phyloP scores from a whole-genome alignment of 1,139 yeast genomes.

The Saccharomycopsis crataegensis region DNA sequence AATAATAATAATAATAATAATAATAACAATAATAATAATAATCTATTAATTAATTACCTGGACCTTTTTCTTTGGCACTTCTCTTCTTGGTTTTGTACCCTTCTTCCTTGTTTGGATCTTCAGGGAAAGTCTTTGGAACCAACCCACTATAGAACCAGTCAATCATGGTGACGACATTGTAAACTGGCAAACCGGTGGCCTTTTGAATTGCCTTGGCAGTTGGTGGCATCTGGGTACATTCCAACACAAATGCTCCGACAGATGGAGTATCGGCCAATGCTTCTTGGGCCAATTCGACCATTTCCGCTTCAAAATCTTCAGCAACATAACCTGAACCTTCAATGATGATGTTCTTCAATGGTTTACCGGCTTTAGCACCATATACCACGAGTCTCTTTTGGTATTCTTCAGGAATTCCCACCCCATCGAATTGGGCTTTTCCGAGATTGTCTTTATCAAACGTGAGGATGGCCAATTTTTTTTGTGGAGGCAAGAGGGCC shows the following conservation, averaged over 20 bases:
- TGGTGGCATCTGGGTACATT: conserved; percentile 30
- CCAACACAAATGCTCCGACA: conserved; percentile 27
- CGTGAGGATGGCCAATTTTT: conserved; percentile 27
- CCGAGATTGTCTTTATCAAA: conserved; percentile 27
- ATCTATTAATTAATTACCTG: too few species aligned
- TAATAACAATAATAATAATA: too few species aligned
- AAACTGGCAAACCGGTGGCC: conserved; percentile 25
- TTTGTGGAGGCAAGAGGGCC: conserved; percentile 20
- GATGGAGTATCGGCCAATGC: conserved; percentile 19
- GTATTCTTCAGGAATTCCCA: conserved; percentile 24
- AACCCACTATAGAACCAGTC: conserved; percentile 28
- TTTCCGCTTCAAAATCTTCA: conserved; percentile 25
- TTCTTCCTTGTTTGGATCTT: conserved; percentile 22
- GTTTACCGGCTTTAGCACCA: conserved; percentile 25
- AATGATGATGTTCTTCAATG: conserved; percentile 23
- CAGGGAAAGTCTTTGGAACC: conserved; percentile 20
- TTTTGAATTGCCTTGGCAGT: conserved; percentile 25
- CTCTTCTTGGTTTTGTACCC: conserved; percentile 24
- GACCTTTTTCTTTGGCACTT: conserved; percentile 18
- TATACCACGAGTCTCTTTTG: conserved; percentile 22
- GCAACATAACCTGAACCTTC: conserved; percentile 25
- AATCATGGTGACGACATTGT: conserved; percentile 27
- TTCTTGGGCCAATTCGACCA: conserved; percentile 23
- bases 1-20: too few species aligned
- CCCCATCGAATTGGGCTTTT: conserved; percentile 27